Conservation (phyloP, 2,329 filamentous ascomycete genomes). For the Botrytis fabae region DNA sequence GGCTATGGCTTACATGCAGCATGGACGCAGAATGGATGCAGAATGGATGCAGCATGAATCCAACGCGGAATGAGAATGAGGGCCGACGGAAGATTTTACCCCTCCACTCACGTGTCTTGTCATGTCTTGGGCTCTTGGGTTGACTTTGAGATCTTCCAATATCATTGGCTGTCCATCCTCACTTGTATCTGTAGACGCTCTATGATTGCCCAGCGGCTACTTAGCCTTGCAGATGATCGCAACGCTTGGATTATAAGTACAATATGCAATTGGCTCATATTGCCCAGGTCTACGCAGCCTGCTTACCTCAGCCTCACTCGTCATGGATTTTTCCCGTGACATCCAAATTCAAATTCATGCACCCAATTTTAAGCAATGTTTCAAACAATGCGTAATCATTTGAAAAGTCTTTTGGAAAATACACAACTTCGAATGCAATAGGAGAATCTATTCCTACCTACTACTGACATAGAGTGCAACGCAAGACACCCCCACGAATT, state of each 20-base stretch:
- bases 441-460: background rate
- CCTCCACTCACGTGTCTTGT: background rate
- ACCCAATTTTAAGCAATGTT: background rate
- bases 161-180: background rate
- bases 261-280: background rate
- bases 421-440: background rate
- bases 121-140: background rate
- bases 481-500: background rate
- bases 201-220: background rate
- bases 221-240: background rate
- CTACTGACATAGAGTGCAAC: background rate
- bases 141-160: background rate
- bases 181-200: too few species aligned
- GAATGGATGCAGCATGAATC: background rate
- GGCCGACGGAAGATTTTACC: background rate
- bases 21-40: background rate
- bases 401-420: background rate
- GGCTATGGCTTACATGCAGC: background rate
- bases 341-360: slow-evolving; percentile 7
- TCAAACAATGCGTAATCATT: background rate
- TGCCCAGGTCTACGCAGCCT: background rate
- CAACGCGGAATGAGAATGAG: background rate
- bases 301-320: background rate
- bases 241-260: background rate
- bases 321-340: background rate